Evolutionary conservation across 805 yeast genomes (phyloP), one percentile per base, ranked within the genome.

Genomic region (Starmerella bacillaris): DNA sequence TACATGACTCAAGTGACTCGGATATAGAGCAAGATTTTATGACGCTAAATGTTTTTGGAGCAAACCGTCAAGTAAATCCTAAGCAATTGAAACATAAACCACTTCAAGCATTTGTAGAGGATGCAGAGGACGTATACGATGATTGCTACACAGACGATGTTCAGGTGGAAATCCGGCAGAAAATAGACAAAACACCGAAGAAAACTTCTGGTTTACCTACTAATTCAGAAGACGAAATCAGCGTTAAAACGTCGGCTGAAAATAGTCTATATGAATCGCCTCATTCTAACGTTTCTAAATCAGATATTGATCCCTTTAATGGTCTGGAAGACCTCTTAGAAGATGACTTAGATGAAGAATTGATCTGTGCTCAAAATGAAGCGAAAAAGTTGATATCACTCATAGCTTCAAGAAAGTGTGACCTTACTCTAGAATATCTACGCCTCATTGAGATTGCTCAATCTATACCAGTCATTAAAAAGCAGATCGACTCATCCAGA

Each of bases 301-400:
- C n/a, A 6, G 29, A 29, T 8, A 14, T 11, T 17, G 26, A 59
- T 58, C 47, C 59, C 53, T 48, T 55, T 12, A 48, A 46, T 7
- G 50, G 70, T 57, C 56, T 65, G 30, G 63, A 40, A 58, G 60
- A 33, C 37, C 61, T 35, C 47, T 59, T 42, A 51, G 57, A 44
- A 42, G 64, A 42, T 4, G 41, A 45, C 7, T 45, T 43, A 3
- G 43, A 39, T 20, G 47, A 40, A 28, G 30, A 37, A 8, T 34
- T 38, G 4, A 35, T 41, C 2, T 37, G 40, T 15, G 49, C 49
- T 2, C 43, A 40, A 14, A 42, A 44, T 12, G 51, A 48, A 21
- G 42, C 49, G 8, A 33, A 29, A 11, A 36, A 44, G 31, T 34
- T 48, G 4, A 27, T 36, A 9, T 32, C n/a, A 5, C 18, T 18